Evolutionary conservation across 2,329 filamentous ascomycete genomes (phyloP).

Genomic region (Ophiostoma piceae): DNA sequence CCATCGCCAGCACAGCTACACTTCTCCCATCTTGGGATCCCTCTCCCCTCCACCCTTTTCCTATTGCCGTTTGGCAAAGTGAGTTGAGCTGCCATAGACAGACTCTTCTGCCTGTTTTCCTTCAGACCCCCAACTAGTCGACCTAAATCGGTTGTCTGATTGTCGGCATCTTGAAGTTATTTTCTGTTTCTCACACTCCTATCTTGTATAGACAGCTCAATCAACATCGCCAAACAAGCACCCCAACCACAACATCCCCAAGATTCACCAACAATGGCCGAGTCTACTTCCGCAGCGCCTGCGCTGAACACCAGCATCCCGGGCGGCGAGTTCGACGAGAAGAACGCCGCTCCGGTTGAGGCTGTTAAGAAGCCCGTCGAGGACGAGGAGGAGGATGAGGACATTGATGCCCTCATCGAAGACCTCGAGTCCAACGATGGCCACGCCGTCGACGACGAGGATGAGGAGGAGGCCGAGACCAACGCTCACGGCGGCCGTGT

Average conservation of each 20-base stretch:
- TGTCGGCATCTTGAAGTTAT: constrained; percentile 16
- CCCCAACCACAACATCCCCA: constrained; percentile 24
- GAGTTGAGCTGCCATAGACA: constrained; percentile 25
- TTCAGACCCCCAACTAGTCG: constrained; percentile 9
- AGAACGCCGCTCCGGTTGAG: constrained; percentile 35
- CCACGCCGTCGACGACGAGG: constrained; percentile 56
- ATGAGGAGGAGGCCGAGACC: constrained; percentile 50
- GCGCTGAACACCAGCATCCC: constrained; percentile 61
- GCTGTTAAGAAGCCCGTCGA: constrained; percentile 39
- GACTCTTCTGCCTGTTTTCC: constrained; percentile 20
- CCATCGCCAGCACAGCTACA: constrained; percentile 18
- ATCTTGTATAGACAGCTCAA: constrained; percentile 25
- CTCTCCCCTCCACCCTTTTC: constrained; percentile 16
- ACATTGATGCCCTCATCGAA: constrained; percentile 81
- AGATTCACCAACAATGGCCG: constrained; percentile 44
- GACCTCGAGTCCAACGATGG: constrained; percentile 80
- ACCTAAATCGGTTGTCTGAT: constrained; percentile 9
- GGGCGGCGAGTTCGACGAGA: constrained; percentile 61
- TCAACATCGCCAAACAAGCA: constrained; percentile 23
- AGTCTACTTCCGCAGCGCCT: constrained; percentile 48
- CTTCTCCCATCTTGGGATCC: constrained; percentile 19
- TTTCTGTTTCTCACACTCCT: constrained; percentile 23
- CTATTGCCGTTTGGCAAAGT: constrained; percentile 20
- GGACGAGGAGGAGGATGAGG: constrained; percentile 69
- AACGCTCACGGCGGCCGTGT: constrained; percentile 50